Percentiles rank a stretch among this genome's conserved stretches.
phyloP scores from a whole-genome alignment of 2,329 filamentous ascomycete species.

The Nakataea oryzae region DNA sequence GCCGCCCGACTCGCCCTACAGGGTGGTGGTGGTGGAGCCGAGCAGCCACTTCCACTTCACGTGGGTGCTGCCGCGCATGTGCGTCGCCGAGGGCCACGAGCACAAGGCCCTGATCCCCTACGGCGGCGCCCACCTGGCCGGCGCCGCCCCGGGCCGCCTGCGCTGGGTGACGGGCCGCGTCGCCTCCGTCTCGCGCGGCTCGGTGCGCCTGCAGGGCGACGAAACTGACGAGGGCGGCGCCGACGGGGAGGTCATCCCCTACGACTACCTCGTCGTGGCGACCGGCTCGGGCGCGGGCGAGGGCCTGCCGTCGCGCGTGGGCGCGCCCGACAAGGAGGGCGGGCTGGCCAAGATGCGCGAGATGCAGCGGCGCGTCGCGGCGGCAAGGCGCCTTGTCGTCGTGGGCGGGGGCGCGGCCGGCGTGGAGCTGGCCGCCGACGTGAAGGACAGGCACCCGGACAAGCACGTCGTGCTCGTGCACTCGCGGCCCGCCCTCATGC shows the following conservation, averaged over 20 bases:
- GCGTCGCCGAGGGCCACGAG: constrained; percentile 44
- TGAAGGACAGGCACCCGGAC: constrained; percentile 42
- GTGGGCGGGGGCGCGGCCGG: constrained; percentile 52
- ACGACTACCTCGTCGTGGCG: constrained; percentile 45
- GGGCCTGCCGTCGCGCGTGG: constrained; percentile 36
- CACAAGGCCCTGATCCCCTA: constrained; percentile 52
- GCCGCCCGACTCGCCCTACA: constrained; percentile 33
- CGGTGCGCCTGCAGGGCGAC: background rate
- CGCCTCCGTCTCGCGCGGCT: constrained; percentile 27
- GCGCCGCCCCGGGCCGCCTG: constrained; percentile 13
- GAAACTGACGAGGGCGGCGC: background rate
- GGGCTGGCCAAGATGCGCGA: constrained; percentile 30
- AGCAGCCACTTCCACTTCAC: constrained; percentile 52
- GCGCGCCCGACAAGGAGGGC: constrained; percentile 26
- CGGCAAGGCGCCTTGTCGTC: constrained; percentile 32
- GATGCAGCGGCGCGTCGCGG: constrained; percentile 34
- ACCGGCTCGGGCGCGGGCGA: constrained; percentile 38
- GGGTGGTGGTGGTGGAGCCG: constrained; percentile 46
- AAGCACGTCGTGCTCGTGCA: constrained; percentile 49
- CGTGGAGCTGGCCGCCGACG: constrained; percentile 50
- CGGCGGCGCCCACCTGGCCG: constrained; percentile 23
- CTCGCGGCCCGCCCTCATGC: constrained; percentile 41
- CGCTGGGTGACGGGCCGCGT: constrained; percentile 14
- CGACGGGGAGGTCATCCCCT: constrained; percentile 32
- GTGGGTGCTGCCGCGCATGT: constrained; percentile 49